Percentiles rank a stretch among this genome's conserved stretches.
Evolutionary conservation across 2,329 filamentous ascomycete genomes (phyloP).

Genomic region (Colletotrichum tabaci): DNA sequence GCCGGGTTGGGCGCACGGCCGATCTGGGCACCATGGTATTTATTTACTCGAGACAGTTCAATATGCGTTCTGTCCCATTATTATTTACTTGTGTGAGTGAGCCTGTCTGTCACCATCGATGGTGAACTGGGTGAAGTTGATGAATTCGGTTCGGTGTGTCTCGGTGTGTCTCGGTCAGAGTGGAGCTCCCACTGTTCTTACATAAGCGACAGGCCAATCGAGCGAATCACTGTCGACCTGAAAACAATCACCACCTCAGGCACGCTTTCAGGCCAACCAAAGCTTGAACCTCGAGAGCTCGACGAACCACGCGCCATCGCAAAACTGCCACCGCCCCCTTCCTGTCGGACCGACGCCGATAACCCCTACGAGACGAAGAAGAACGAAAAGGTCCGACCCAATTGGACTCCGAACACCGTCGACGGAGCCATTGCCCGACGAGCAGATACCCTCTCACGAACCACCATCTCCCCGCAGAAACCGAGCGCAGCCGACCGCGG

Average conservation of each 20-base stretch:
- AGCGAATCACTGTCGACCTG: slow-evolving; percentile 36
- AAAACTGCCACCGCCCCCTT: slow-evolving; percentile 6
- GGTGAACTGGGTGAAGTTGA: background rate
- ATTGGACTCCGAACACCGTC: slow-evolving; percentile 1
- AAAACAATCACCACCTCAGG: slow-evolving; percentile 38
- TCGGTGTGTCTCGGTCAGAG: slow-evolving; percentile 22
- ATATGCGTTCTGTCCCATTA: too few species aligned
- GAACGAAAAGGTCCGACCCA: background rate
- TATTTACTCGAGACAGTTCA: background rate
- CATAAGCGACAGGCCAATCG: slow-evolving; percentile 30
- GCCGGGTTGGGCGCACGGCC: background rate
- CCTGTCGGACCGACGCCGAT: slow-evolving; percentile 22
- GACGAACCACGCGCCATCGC: slow-evolving; percentile 26
- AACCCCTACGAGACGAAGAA: slow-evolving; percentile 8
- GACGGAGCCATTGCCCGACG: slow-evolving; percentile 21
- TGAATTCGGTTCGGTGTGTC: background rate
- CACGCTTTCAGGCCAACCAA: slow-evolving; percentile 23
- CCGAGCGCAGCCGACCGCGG: slow-evolving; percentile 39
- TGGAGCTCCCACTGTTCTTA: slow-evolving; percentile 2
- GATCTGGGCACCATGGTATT: background rate
- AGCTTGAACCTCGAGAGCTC: slow-evolving; percentile 38
- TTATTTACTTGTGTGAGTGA: too few species aligned
- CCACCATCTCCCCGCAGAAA: background rate
- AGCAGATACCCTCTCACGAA: background rate
- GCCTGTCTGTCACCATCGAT: too few species aligned